Percentiles rank a stretch among this genome's conserved stretches.
These are phyloP conservation scores for Camellia lanceoleosa DNA, from an alignment of 148 eudicot species.

Conservation along the genomic window DNA sequence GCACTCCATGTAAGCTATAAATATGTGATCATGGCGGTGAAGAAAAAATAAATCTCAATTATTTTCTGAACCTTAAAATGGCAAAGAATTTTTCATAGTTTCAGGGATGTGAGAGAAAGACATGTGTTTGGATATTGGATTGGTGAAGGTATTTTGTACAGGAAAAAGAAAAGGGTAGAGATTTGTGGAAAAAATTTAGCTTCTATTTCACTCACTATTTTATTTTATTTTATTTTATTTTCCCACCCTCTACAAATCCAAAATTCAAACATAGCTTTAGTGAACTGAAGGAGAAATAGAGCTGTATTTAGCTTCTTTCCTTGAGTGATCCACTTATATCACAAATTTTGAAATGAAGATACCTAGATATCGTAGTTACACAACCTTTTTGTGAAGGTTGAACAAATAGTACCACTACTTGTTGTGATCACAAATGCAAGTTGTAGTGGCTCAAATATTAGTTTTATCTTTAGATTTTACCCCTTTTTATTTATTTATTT, in stretches of 20 bases:
- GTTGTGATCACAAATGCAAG: background rate
- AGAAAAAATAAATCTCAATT: background rate
- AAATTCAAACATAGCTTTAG: no score
- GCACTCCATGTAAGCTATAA: conserved; percentile 61
- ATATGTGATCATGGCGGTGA: background rate
- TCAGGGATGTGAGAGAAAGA: background rate
- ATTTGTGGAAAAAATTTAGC: background rate
- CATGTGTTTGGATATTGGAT: no score
- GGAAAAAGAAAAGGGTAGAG: background rate
- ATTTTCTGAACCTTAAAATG: background rate
- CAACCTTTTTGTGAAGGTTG: background rate
- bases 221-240: no score
- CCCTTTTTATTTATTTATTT: background rate
- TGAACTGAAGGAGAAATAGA: background rate
- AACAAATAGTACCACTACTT: background rate
- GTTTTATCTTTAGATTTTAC: background rate
- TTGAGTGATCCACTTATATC: background rate
- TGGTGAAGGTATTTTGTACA: no score
- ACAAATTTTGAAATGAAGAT: background rate
- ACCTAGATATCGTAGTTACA: background rate
- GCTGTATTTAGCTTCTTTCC: background rate
- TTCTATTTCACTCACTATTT: background rate
- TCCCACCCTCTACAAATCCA: no score
- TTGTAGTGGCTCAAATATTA: background rate
- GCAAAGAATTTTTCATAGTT: background rate